A percentile compares a stretch with the other conserved stretches of the same genome.
Evolutionary conservation across 768 basidiomycete species (phyloP).

Genomic region (Butyriboletus loyo): DNA sequence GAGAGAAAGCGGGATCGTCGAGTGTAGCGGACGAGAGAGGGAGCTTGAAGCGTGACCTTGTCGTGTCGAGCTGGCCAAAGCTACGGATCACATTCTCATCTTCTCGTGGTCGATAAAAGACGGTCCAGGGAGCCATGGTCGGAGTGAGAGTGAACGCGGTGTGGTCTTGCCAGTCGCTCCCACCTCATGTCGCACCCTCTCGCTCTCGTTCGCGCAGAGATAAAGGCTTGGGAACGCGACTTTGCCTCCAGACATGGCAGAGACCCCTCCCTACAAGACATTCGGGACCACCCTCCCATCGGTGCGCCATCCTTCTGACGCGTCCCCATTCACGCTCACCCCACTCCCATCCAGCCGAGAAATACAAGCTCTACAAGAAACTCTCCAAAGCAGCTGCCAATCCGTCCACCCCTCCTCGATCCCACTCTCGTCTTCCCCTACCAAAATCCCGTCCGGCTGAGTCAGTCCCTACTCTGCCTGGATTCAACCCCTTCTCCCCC

Average conservation of each 20-base stretch:
- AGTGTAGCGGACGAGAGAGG: constrained; percentile 25
- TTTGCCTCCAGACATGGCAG: constrained; percentile 56
- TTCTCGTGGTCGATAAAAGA: not conserved
- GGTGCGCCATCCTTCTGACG: constrained; percentile 43
- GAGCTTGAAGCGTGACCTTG: not conserved
- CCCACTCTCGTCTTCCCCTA: constrained; percentile 32
- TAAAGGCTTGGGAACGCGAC: constrained; percentile 75
- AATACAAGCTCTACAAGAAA: constrained; percentile 81
- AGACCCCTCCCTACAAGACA: constrained; percentile 68
- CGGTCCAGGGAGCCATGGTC: not conserved
- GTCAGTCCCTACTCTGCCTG: constrained; percentile 48
- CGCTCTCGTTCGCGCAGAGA: constrained; percentile 53
- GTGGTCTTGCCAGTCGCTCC: too few species aligned
- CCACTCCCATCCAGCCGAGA: constrained; percentile 50
- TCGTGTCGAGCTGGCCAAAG: not conserved
- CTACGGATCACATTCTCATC: not conserved
- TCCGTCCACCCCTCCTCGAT: constrained; percentile 34
- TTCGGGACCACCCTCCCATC: constrained; percentile 56
- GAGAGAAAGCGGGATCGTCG: constrained; percentile 59
- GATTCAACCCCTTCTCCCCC: constrained; percentile 80
- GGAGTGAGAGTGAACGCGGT: too few species aligned
- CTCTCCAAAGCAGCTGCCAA: constrained; percentile 48
- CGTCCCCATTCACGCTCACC: constrained; percentile 7
- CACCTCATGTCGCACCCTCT: constrained; percentile 14
- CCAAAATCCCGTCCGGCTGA: constrained; percentile 52